Conservation (phyloP, 2,329 filamentous ascomycete genomes). For the Diaporthe vaccinii region DNA sequence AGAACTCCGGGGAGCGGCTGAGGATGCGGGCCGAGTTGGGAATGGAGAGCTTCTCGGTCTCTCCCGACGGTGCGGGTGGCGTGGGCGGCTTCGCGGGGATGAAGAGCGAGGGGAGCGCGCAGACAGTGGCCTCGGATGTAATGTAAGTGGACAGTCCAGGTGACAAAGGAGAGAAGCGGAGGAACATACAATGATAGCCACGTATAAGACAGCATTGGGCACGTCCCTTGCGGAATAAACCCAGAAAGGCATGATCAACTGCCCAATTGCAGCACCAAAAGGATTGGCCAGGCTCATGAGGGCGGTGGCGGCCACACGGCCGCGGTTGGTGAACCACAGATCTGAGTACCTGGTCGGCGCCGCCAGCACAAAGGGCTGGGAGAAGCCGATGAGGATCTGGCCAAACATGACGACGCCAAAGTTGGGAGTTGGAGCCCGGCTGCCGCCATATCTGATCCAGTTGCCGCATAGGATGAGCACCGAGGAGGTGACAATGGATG, state of each 20-base stretch:
- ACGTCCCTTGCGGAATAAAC: constrained; percentile 74
- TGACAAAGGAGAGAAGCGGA: not conserved
- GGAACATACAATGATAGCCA: constrained; percentile 80
- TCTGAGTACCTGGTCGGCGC: constrained; percentile 94
- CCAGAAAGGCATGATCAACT: constrained; percentile 87
- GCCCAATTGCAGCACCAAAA: constrained; percentile 88
- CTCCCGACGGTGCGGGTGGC: constrained; percentile 78
- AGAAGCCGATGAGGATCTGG: constrained; percentile 88
- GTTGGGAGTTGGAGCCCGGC: constrained; percentile 66
- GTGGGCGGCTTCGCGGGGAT: constrained; percentile 83
- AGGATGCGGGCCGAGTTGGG: constrained; percentile 67
- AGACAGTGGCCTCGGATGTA: constrained; percentile 68
- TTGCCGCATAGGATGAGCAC: constrained; percentile 84
- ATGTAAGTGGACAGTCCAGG: constrained; percentile 34
- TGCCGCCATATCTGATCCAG: constrained; percentile 90
- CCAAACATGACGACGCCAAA: constrained; percentile 89
- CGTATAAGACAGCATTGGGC: constrained; percentile 86
- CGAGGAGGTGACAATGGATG: constrained; percentile 80
- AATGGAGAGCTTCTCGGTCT: constrained; percentile 68
- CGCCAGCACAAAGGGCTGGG: constrained; percentile 91
- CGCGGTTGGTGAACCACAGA: constrained; percentile 90
- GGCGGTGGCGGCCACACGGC: constrained; percentile 89
- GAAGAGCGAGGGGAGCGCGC: constrained; percentile 83
- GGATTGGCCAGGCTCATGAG: constrained; percentile 89
- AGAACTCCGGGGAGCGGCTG: constrained; percentile 77